A percentile compares a stretch with the other conserved stretches of the same genome.
Conservation (phyloP, 345 rosid genomes). For the Trapa bicornis region DNA sequence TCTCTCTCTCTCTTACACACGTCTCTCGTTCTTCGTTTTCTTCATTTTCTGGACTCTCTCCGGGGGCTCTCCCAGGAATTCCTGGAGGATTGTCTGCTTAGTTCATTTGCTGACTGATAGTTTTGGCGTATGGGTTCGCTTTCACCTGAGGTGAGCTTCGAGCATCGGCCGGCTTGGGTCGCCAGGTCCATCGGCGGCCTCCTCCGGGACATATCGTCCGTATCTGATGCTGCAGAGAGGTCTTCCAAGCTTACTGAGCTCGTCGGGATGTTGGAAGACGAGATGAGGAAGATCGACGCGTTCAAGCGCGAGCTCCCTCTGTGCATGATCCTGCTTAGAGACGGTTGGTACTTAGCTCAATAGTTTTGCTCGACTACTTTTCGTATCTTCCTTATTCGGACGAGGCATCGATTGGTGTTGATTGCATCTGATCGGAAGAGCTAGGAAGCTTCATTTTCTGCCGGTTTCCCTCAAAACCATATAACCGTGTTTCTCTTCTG, state of each 20-base stretch:
- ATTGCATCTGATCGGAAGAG: background rate
- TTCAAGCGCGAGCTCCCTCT: constrained; percentile 84
- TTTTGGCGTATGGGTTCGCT: constrained; percentile 34
- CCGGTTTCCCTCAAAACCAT: background rate
- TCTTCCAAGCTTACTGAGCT: constrained; percentile 34
- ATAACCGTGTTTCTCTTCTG: constrained; percentile 3
- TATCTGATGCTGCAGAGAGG: constrained; percentile 32
- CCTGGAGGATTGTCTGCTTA: background rate
- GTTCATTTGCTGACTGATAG: background rate
- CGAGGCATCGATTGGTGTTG: background rate
- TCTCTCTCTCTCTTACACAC: too few relatives aligned
- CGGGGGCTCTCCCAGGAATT: too few relatives aligned
- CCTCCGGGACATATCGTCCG: constrained; percentile 30
- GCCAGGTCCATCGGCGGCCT: constrained; percentile 48
- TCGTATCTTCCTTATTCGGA: background rate
- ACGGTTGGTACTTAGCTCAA: constrained; percentile 35
- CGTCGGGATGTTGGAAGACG: constrained; percentile 55
- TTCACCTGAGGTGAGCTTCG: constrained; percentile 62
- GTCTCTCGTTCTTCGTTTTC: background rate
- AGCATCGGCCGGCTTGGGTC: constrained; percentile 29
- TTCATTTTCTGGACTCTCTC: too few relatives aligned
- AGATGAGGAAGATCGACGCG: constrained; percentile 70
- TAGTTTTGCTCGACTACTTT: too few relatives aligned
- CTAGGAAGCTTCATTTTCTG: background rate
- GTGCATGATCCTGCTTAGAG: constrained; percentile 56